Evolutionary conservation across 495 filamentous ascomycete species (phyloP).

Genomic region (Tuber indicum): DNA sequence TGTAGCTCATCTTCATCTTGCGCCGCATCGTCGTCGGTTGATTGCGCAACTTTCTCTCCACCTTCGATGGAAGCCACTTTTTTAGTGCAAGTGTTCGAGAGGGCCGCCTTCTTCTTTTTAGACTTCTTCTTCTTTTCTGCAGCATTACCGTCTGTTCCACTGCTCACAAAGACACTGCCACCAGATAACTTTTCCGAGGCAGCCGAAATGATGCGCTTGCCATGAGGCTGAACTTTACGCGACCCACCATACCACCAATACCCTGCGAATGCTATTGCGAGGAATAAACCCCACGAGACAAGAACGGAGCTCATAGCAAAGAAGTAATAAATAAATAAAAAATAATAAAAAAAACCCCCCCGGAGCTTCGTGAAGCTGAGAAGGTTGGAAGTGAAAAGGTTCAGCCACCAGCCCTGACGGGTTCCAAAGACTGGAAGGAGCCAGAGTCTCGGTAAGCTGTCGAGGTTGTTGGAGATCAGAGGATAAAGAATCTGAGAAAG

Average conservation of each 20-base stretch:
- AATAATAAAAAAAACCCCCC: background rate
- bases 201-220: constrained; percentile 8
- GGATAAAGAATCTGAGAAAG: background rate
- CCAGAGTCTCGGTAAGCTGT: background rate
- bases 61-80: constrained; percentile 18
- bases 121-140: constrained; percentile 30
- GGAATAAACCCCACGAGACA: constrained; percentile 35
- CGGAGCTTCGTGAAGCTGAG: background rate
- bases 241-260: constrained; percentile 33
- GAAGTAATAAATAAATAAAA: background rate
- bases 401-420: background rate
- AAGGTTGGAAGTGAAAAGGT: background rate
- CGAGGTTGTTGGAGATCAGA: background rate
- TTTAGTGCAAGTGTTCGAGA: constrained; percentile 25
- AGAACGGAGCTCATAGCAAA: constrained; percentile 29
- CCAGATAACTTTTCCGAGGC: constrained; percentile 20
- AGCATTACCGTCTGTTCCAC: constrained; percentile 29
- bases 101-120: constrained; percentile 34
- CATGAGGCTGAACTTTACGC: constrained; percentile 12
- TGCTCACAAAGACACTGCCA: constrained; percentile 20
- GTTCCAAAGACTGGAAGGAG: background rate
- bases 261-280: constrained; percentile 34
- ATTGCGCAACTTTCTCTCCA: constrained; percentile 18
- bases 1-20: constrained; percentile 31
- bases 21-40: constrained; percentile 34